Base-by-base conservation (phyloP, 1,284 basidiomycete genomes). In the Trichosporon sp. region DNA sequence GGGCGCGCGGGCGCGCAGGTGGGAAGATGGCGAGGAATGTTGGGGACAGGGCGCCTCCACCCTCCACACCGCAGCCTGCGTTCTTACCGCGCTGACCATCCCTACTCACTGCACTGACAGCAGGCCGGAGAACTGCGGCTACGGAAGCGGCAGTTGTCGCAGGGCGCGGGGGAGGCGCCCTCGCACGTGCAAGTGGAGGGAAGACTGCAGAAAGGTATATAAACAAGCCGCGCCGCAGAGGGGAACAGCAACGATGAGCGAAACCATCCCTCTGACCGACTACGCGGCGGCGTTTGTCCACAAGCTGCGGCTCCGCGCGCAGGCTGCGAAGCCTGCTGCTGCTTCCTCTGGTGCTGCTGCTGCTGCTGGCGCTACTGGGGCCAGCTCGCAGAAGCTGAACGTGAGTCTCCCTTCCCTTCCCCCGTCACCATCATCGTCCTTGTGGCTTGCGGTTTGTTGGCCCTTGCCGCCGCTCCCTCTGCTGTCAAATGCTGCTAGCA, bases 191-290 rank as follows among this genome's bases (percentile, higher is more conserved):
- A 25, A 1, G 27, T 9, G 56, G 5, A n/a, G 27, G 15, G 6
- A 5, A 25, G 23, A 7, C 25, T 23, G 56, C 56, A 18, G 21
- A 47, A 9, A 31, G 56, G 27, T 60, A 60, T 60, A 60, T 60
- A 60, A 60, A 31, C 29, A 25, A 51, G 5, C 6, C 18, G 44
- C 29, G 27, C 18, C 56, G 2, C 12, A 29, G 27, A n/a, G 12
- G 25, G 51, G 13, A 15, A 11, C 21, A 12, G 27, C n/a, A 60
- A 60, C 56, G 56, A 60, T 60, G 56, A 32, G 29, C 27, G 56
- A 60, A 29, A 60, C 56, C 12, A 60, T 60, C 13, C 56, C 56
- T 60, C 56, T 60, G 56, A 60, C 56, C 56, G 56, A 60, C 56
- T 60, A 60, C 56, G 56, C 56, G 29, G 56, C 56, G 15, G 56